phyloP scores from a whole-genome alignment of 768 basidiomycete species.

The Jaapia argillacea region DNA sequence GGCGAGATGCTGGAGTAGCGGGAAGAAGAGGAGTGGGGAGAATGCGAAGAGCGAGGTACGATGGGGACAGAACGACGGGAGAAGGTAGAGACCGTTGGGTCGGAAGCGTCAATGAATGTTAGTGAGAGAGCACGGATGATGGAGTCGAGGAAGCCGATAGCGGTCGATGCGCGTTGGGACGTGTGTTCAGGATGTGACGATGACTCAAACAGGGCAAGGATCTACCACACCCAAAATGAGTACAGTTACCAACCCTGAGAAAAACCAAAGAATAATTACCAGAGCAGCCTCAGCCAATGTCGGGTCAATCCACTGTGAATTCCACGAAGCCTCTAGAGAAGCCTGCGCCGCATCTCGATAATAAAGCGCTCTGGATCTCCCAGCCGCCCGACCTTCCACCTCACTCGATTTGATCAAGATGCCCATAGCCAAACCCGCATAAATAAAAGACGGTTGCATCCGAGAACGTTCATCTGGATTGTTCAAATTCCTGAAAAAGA shows the following conservation, averaged over 20 bases:
- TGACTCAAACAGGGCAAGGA: conserved; percentile 69
- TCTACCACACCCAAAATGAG: conserved; percentile 27
- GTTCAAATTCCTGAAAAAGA: conserved; percentile 41
- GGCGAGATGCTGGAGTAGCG: background rate
- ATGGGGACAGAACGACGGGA: conserved; percentile 40
- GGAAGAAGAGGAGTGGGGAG: conserved; percentile 13
- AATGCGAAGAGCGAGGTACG: conserved; percentile 23
- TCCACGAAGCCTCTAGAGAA: conserved; percentile 41
- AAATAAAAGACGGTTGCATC: conserved; percentile 65
- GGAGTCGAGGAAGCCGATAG: conserved; percentile 52
- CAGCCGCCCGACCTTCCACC: conserved; percentile 40
- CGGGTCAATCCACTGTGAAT: conserved; percentile 43
- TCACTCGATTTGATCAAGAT: conserved; percentile 67
- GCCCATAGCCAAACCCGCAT: conserved; percentile 59
- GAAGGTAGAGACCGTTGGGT: conserved; percentile 43
- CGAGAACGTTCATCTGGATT: conserved; percentile 39
- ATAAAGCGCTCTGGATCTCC: conserved; percentile 47
- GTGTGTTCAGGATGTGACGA: conserved; percentile 63
- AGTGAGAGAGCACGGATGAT: conserved; percentile 49
- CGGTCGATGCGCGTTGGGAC: conserved; percentile 37
- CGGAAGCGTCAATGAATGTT: conserved; percentile 44
- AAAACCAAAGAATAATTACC: conserved; percentile 28
- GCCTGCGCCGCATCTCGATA: conserved; percentile 47
- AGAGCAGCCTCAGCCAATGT: conserved; percentile 66
- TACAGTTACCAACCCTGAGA: background rate